Base-by-base conservation (phyloP, 768 basidiomycete genomes). In the Naematelia aurantialba region DNA sequence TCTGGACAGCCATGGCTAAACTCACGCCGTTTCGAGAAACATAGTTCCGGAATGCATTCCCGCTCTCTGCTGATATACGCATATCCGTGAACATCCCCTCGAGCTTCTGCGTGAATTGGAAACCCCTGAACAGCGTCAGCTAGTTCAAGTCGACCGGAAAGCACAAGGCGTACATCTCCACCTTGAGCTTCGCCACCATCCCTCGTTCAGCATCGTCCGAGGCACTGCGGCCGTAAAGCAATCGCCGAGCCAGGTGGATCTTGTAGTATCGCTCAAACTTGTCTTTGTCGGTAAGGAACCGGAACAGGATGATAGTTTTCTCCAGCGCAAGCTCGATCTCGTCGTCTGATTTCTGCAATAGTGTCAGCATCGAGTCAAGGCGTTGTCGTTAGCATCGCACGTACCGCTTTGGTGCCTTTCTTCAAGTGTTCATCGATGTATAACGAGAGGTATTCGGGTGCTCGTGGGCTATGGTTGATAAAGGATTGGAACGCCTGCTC, bases 71-170 rank as follows among this genome's bases (percentile, higher is more conserved):
- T 4, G 91, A 94, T 26, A 93, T 76, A 69, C 85, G 89, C 85
- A 99, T 92, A 73, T 98, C 94, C 65, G 90, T 83, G 84, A 99
- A 96, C 94, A 99, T 99, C 58, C 93, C 93, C 77, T 99, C 93
- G 69, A 98, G 81, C 76, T 93, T 93, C 78, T 94, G 91, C 1
- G 96, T 98, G 77, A 98, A 99, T 73, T 94, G 91, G 68, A 87
- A 87, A 5, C 94, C 94, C 70, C 89, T 76, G 26, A 1, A 12
- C 21, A 26, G 11, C 45, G 45, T 57, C 34, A 39, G 21, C 29
- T 11, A 45, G n/a, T 22, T 39, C 21, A 47, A 4, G 45, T 26
- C 13, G 2, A 45, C 12, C 30, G 27, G 12, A 48, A 25, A 13
- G 30, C 12, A 3, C 0, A 25, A 1, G n/a, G 68, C 73, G 63